These are phyloP conservation scores for Ceratocystis smalleyi DNA, from an alignment of 2,329 filamentous ascomycete species.

Conservation along the genomic window DNA sequence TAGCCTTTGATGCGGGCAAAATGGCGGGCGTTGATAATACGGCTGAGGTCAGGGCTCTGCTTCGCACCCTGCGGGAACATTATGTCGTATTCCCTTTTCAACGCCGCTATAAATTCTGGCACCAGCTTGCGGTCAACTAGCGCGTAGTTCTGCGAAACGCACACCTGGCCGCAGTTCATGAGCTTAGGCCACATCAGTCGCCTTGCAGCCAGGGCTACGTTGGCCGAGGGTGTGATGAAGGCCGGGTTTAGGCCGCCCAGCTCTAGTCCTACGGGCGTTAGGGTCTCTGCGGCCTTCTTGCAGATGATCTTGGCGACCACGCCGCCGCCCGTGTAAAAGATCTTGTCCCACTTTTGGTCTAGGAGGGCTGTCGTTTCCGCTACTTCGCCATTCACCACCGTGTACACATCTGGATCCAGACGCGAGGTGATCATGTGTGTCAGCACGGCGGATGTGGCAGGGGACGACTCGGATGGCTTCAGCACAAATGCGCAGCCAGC, in stretches of 20 bases:
- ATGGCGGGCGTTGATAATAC: conserved; percentile 65
- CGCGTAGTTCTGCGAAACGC: conserved; percentile 84
- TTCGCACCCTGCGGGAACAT: conserved; percentile 76
- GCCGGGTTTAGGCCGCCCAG: conserved; percentile 85
- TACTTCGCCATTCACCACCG: conserved; percentile 64
- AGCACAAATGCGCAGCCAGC: conserved; percentile 80
- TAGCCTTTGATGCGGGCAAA: conserved; percentile 78
- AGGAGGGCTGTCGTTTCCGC: conserved; percentile 69
- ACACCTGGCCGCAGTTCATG: conserved; percentile 77
- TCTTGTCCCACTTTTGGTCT: conserved; percentile 90
- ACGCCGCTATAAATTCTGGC: conserved; percentile 53
- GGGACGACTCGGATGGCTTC: conserved; percentile 78
- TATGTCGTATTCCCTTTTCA: conserved; percentile 54
- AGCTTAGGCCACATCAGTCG: conserved; percentile 81
- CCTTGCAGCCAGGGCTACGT: conserved; percentile 65
- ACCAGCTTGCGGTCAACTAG: conserved; percentile 64
- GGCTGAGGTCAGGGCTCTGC: conserved; percentile 59
- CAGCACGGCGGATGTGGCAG: conserved; percentile 60
- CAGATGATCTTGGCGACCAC: conserved; percentile 73
- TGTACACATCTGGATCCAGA: conserved; percentile 64
- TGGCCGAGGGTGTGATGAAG: conserved; percentile 71
- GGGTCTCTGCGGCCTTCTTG: conserved; percentile 72
- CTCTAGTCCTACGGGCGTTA: conserved; percentile 80
- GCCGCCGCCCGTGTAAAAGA: conserved; percentile 81
- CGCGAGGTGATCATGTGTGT: conserved; percentile 60